Conservation (phyloP, 805 yeast genomes). For the Ogataea trehalophila region DNA sequence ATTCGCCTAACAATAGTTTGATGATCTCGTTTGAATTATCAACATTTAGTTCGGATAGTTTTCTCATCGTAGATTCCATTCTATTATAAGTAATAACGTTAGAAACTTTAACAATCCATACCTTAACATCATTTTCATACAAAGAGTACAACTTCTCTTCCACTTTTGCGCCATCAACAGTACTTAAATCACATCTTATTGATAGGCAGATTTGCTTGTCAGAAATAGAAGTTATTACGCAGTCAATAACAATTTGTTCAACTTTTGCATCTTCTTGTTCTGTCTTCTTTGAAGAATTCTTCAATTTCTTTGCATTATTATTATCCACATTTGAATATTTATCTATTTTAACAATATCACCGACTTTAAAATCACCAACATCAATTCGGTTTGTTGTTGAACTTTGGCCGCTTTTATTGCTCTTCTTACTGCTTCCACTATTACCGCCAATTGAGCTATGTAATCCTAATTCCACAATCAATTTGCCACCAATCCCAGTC, state of each 20-base stretch:
- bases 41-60: slow-evolving; percentile 43
- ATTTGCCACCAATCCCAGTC: slow-evolving; percentile 77
- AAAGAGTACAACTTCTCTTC: slow-evolving; percentile 48
- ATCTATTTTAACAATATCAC: slow-evolving; percentile 71
- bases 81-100: slow-evolving; percentile 71
- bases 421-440: slow-evolving; percentile 12
- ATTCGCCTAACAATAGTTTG: slow-evolving; percentile 44
- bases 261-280: slow-evolving; percentile 21
- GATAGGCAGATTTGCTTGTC: slow-evolving; percentile 48
- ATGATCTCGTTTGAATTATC: slow-evolving; percentile 35
- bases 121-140: slow-evolving; percentile 38
- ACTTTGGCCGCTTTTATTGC: slow-evolving; percentile 19
- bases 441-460: slow-evolving; percentile 39
- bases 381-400: slow-evolving; percentile 21
- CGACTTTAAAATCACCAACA: slow-evolving; percentile 55
- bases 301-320: slow-evolving; percentile 18
- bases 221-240: slow-evolving; percentile 58
- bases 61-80: slow-evolving; percentile 74
- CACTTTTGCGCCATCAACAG: slow-evolving; percentile 27
- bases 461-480: slow-evolving; percentile 54
- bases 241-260: slow-evolving; percentile 39
- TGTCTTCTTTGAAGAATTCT: slow-evolving; percentile 27
- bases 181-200: slow-evolving; percentile 43
- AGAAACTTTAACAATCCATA: slow-evolving; percentile 65
- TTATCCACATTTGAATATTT: slow-evolving; percentile 31